Percentiles rank a stretch among this genome's conserved stretches.
Conservation (phyloP, 108 stramenopile genomes). For the Fistulifera pelliculosa region DNA sequence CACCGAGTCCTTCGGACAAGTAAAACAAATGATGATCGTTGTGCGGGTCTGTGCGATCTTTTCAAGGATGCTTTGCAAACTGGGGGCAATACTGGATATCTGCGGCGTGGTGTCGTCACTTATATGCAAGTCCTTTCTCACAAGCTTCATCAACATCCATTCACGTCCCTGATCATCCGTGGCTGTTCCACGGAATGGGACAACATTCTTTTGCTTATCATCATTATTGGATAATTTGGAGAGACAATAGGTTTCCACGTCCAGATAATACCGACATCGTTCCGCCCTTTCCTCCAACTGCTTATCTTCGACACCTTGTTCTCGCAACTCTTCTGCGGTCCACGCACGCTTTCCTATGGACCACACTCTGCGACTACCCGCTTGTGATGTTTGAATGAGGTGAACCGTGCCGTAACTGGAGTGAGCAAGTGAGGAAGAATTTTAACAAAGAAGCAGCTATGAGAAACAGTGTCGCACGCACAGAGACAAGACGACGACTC, state of each 20-base stretch:
- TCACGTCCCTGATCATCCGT: conserved; percentile 26
- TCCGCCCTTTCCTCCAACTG: conserved; percentile 25
- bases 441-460: too few relatives aligned
- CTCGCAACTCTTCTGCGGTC: conserved; percentile 40
- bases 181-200: conserved; percentile 26
- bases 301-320: conserved; percentile 2
- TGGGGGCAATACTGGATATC: conserved; percentile 41
- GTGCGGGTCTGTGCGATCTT: conserved; percentile 7
- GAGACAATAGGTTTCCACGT: conserved; percentile 66
- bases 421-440: too few relatives aligned
- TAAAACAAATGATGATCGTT: conserved; percentile 31
- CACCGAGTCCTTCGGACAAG: conserved; percentile 32
- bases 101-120: conserved; percentile 1
- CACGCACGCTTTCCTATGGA: conserved; percentile 68
- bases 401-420: conserved; percentile 61
- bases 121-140: conserved; percentile 3
- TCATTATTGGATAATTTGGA: too few relatives aligned
- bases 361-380: conserved; percentile 1
- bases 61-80: conserved; percentile 13
- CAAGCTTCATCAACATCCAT: conserved; percentile 64
- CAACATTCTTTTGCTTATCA: conserved; percentile 20
- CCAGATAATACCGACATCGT: conserved; percentile 59
- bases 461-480: too few relatives aligned
- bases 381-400: conserved; percentile 9
- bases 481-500: too few relatives aligned